Evolutionary conservation across 768 basidiomycete genomes (phyloP).

Genomic region (Auriscalpium microsporum): DNA sequence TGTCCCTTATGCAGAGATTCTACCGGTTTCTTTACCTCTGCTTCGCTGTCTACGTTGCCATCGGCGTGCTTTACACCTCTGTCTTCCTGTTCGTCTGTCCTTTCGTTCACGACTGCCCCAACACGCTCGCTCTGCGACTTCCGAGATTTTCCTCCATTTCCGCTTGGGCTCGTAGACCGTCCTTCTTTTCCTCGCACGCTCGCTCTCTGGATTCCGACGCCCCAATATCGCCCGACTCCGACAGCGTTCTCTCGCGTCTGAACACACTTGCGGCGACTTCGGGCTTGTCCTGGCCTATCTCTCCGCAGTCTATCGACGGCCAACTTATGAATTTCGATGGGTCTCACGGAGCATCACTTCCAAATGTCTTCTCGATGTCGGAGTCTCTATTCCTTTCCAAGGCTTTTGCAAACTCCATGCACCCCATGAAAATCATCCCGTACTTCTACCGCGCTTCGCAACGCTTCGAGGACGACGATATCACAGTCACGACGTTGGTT

Average conservation of each 20-base stretch:
- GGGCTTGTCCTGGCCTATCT: neutral
- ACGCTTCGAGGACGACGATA: constrained; percentile 49
- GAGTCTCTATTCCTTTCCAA: constrained; percentile 45
- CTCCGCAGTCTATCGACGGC: neutral
- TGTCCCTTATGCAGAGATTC: neutral
- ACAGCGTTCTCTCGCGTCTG: constrained; percentile 1
- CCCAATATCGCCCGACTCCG: neutral
- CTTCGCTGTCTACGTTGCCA: constrained; percentile 4
- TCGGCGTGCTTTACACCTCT: constrained; percentile 14
- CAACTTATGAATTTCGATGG: constrained; percentile 2
- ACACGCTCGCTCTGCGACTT: constrained; percentile 6
- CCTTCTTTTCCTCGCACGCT: constrained; percentile 2
- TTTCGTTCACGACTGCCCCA: constrained; percentile 10
- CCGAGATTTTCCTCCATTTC: neutral
- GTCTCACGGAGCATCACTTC: neutral
- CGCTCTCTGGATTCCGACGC: neutral
- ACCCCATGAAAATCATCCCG: constrained; percentile 68
- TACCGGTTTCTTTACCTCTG: constrained; percentile 2
- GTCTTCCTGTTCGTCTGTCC: constrained; percentile 13
- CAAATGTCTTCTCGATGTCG: constrained; percentile 2
- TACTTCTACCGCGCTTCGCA: constrained; percentile 70
- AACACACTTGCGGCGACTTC: neutral
- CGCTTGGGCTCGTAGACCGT: neutral
- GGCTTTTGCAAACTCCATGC: constrained; percentile 59
- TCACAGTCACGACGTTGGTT: constrained; percentile 80